phyloP scores from a whole-genome alignment of 352 stramenopile genomes.

The Phytopythium kandeliae region DNA sequence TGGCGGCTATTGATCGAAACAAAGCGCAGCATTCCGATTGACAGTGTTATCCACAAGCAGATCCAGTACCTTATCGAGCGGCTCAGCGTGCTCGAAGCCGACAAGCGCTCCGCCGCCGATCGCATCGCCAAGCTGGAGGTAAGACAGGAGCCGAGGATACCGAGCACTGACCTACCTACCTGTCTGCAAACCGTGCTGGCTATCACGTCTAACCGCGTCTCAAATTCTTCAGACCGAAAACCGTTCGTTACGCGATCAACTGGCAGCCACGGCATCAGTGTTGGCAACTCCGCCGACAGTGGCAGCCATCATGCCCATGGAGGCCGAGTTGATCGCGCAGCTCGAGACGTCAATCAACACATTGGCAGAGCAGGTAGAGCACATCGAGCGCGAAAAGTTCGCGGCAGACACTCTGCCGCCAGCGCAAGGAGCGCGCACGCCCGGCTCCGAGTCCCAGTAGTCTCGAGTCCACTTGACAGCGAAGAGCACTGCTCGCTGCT shows the following conservation, averaged over 20 bases:
- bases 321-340: slow-evolving; percentile 39
- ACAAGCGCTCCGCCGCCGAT: slow-evolving; percentile 25
- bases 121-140: slow-evolving; percentile 45
- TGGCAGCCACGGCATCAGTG: slow-evolving; percentile 11
- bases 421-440: no score
- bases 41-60: slow-evolving; percentile 14
- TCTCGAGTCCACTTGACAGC: background rate
- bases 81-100: slow-evolving; percentile 39
- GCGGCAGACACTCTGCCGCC: background rate
- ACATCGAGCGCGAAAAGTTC: slow-evolving; percentile 28
- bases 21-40: slow-evolving; percentile 2
- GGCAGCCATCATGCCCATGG: slow-evolving; percentile 21
- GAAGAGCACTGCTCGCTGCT: background rate
- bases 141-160: background rate
- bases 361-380: slow-evolving; percentile 36
- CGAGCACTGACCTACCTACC: background rate
- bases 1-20: background rate
- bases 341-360: slow-evolving; percentile 40
- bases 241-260: slow-evolving; percentile 21
- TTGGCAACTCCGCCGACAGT: background rate
- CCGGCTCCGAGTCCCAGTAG: background rate
- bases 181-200: background rate
- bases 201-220: background rate
- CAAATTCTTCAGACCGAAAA: slow-evolving; percentile 41
- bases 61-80: slow-evolving; percentile 54